Conservation (phyloP, 2,329 filamentous ascomycete species). For the Botryotinia convoluta region DNA sequence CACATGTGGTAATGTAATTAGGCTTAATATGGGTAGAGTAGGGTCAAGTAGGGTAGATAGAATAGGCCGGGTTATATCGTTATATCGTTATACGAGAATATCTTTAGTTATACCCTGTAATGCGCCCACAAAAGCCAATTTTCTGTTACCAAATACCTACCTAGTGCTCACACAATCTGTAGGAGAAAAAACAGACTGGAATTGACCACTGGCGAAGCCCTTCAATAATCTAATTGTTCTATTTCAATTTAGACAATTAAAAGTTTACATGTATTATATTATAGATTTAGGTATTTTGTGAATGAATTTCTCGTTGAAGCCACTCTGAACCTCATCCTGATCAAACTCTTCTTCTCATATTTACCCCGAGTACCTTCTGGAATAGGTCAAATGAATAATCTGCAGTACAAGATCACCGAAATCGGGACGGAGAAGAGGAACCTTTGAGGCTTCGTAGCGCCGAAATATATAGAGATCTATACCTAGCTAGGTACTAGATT, state of each 20-base stretch:
- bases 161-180: no score
- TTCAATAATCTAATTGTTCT: no score
- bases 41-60: background rate
- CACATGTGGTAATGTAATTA: background rate
- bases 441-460: background rate
- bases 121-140: background rate
- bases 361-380: background rate
- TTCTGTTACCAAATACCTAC: background rate
- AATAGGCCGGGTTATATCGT: background rate
- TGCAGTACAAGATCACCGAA: background rate
- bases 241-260: no score
- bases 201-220: no score
- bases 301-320: background rate
- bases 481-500: constrained; percentile 1
- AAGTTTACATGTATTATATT: no score
- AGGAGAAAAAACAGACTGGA: no score
- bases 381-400: background rate
- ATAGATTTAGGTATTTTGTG: no score
- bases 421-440: constrained; percentile 23
- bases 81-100: background rate
- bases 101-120: background rate
- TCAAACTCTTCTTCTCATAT: background rate
- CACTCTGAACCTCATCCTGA: background rate
- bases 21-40: background rate
- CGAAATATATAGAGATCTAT: background rate